Evolutionary conservation across 2,329 filamentous ascomycete genomes (phyloP).

Genomic region (Fusarium marasasianum): DNA sequence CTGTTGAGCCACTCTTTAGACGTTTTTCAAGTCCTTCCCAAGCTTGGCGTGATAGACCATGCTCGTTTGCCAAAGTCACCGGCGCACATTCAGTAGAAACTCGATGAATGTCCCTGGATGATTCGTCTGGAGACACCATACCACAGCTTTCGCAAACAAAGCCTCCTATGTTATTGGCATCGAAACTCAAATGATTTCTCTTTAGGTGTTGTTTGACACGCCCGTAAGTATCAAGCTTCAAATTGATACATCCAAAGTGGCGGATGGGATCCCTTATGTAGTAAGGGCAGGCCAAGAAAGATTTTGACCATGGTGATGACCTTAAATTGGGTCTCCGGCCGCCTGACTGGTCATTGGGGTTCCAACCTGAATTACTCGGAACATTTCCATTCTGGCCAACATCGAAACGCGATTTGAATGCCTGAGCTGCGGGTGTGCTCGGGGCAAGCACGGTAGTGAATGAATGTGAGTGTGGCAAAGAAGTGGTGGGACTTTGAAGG

Average conservation of each 20-base stretch:
- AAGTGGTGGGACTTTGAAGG: background rate
- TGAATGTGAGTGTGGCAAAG: background rate
- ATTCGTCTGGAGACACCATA: background rate
- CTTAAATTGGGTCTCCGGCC: background rate
- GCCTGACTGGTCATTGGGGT: background rate
- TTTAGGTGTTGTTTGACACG: background rate
- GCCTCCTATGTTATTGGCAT: background rate
- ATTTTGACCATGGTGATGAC: background rate
- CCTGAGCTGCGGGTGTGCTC: accelerated
- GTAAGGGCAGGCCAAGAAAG: background rate
- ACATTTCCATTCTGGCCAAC: background rate
- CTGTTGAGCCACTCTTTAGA: background rate
- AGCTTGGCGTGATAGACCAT: background rate
- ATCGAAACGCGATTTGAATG: background rate
- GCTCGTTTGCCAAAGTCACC: background rate
- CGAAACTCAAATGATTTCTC: background rate
- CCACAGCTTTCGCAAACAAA: background rate
- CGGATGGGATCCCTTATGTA: background rate
- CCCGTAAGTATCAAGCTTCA: background rate
- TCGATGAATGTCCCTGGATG: background rate
- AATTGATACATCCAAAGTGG: background rate
- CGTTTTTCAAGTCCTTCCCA: background rate
- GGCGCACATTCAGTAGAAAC: background rate
- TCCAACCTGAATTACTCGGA: background rate
- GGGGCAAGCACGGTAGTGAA: background rate